Conservation (phyloP, 202 grass and related monocot species). For the Setaria italica region DNA sequence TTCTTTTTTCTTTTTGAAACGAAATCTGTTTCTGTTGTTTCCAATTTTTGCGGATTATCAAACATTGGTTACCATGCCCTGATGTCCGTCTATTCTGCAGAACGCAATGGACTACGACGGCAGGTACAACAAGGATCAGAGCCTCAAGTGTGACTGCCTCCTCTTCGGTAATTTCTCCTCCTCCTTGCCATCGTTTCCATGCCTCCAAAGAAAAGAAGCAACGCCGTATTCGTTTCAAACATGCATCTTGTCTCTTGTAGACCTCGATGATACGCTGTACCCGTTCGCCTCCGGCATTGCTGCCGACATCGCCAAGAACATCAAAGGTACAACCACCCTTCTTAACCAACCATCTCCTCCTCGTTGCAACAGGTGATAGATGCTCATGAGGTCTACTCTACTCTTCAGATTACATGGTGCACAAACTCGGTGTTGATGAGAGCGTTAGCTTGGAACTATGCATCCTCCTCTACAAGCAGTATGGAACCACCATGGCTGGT, state of each 20-base stretch:
- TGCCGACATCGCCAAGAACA: slow-evolving; percentile 69
- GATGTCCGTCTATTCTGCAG: not conserved
- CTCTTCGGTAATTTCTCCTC: slow-evolving; percentile 62
- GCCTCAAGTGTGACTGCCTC: slow-evolving; percentile 65
- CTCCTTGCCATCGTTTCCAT: not conserved
- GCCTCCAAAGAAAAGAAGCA: not conserved
- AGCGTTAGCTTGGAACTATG: slow-evolving; percentile 66
- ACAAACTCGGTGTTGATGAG: slow-evolving; percentile 71
- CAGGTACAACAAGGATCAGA: slow-evolving; percentile 51
- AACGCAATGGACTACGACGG: slow-evolving; percentile 65
- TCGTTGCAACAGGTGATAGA: slow-evolving; percentile 3
- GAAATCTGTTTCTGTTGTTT: no score
- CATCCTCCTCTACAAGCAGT: slow-evolving; percentile 88
- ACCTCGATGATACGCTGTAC: slow-evolving; percentile 92
- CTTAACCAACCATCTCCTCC: no score
- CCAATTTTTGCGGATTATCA: no score
- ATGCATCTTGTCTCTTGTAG: slow-evolving; percentile 32
- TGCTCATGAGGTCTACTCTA: not conserved
- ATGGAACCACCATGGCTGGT: slow-evolving; percentile 94
- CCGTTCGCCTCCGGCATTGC: slow-evolving; percentile 75
- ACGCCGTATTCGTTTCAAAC: not conserved
- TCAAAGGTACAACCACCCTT: slow-evolving; percentile 55
- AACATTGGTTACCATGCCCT: no score
- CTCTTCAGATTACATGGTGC: slow-evolving; percentile 79
- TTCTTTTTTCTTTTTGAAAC: no score